A percentile compares a stretch with the other conserved stretches of the same genome.
Evolutionary conservation across 305 asterid genomes (phyloP).

Genomic region (Stenogyne calaminthoides): DNA sequence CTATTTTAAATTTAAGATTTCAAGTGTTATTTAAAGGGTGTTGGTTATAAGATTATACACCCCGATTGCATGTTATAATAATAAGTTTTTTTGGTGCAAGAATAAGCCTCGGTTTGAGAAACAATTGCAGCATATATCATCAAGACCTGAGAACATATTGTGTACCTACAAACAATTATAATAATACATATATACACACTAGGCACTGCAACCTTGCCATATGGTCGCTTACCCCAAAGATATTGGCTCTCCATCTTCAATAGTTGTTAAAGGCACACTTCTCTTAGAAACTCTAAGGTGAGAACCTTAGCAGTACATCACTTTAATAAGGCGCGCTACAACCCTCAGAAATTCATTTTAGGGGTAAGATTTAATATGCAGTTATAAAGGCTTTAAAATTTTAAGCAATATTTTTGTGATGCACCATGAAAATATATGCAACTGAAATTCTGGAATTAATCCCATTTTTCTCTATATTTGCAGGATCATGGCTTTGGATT

Average conservation of each 20-base stretch:
- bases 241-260: background rate
- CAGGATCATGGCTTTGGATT: too few species aligned
- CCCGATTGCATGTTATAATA: background rate
- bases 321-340: background rate
- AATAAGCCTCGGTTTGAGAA: constrained; percentile 3
- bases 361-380: background rate
- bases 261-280: background rate
- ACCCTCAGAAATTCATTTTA: background rate
- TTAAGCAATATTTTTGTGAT: too few species aligned
- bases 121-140: background rate
- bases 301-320: background rate
- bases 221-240: background rate
- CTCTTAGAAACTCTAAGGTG: background rate
- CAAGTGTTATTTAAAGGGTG: background rate
- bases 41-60: background rate
- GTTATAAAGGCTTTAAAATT: too few species aligned
- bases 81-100: background rate
- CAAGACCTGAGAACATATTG: background rate
- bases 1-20: background rate
- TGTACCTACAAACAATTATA: background rate
- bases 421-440: too few species aligned
- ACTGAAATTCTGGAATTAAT: too few species aligned
- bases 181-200: background rate
- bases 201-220: background rate
- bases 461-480: too few species aligned